Base-by-base conservation (phyloP, 2,329 filamentous ascomycete genomes). In the Teratosphaeria epicoccoides region DNA sequence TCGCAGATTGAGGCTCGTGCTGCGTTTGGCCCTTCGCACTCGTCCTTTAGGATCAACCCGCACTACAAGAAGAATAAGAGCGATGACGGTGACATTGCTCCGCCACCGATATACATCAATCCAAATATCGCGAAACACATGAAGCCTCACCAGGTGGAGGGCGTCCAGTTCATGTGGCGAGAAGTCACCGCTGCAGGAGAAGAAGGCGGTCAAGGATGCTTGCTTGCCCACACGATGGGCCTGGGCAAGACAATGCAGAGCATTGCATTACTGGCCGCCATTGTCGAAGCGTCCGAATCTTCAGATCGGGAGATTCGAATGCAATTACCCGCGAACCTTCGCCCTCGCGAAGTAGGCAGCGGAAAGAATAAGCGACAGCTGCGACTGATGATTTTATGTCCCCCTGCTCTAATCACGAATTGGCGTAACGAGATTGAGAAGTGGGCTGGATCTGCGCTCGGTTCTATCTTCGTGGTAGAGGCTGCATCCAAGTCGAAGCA, bases 221-320 rank as follows among this genome's bases (percentile, higher is more conserved):
- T 95, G 11, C 74, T 95, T 20, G 86, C 89, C 5, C 89, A 95
- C 66, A 88, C 87, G 0, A 95, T 95, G 89, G 90, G 90, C 1
- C 71, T 95, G 2, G 89, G 89, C 14, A 96, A 95, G 71, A 94
- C 89, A 0, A 88, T 95, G 83, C 89, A 95, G 70, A 76, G 75
- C 5, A 88, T 95, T 53, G 86, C 88, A 0, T 72, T 95, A n/a
- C 76, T 96, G 5, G 77, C 86, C 14, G 83, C 87, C 0, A 79
- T 95, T 55, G 75, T 82, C 4, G 78, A 87, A 58, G 80, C 87
- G 2, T 76, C 81, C 3, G 64, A 66, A 20, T 90, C 85, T 0
- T 25, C 66, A 0, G 78, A 89, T 50, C 66, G 70, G 0, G 66
- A 71, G 0, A 70, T 91, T 5, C 69, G 68, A 2, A 71, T 72